These are phyloP conservation scores for Lasiodiplodia theobromae DNA, from an alignment of 2,329 filamentous ascomycete species.

Conservation along the genomic window DNA sequence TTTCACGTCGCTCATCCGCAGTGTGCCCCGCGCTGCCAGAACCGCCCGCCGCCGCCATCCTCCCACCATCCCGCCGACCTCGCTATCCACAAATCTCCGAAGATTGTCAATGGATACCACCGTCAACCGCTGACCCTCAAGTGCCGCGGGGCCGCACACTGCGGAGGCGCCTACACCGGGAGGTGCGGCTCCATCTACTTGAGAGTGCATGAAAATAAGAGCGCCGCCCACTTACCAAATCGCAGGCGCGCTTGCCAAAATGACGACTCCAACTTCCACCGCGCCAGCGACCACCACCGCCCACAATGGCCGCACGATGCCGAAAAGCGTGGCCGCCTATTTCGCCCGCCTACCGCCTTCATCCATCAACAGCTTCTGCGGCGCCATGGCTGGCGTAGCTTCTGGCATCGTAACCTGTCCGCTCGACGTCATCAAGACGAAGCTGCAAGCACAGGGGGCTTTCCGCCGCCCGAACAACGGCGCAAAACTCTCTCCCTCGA, in stretches of 20 bases:
- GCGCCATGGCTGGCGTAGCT: conserved; percentile 87
- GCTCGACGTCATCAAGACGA: conserved; percentile 98
- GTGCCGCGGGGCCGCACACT: conserved; percentile 31
- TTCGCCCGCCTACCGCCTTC: conserved; percentile 58
- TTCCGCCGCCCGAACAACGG: conserved; percentile 65
- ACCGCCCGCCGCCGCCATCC: neutral
- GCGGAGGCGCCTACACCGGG: conserved; percentile 29
- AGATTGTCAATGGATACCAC: conserved; percentile 28
- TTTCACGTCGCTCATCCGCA: conserved; percentile 9
- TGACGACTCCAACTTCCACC: conserved; percentile 29
- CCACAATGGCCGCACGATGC: conserved; percentile 16
- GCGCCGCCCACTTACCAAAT: conserved; percentile 10
- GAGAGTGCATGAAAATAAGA: conserved; percentile 8
- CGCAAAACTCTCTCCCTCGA: conserved; percentile 51
- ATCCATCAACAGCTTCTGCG: conserved; percentile 81
- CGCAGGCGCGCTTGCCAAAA: conserved; percentile 28
- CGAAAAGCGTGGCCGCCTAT: neutral
- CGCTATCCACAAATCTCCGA: conserved; percentile 4
- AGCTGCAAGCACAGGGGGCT: conserved; percentile 92
- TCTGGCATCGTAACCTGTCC: conserved; percentile 96
- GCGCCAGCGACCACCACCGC: conserved; percentile 21
- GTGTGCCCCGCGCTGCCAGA: conserved; percentile 18
- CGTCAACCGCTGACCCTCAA: conserved; percentile 30
- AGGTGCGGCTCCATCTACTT: conserved; percentile 29
- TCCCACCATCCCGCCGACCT: conserved; percentile 3